These are phyloP conservation scores for Handroanthus guayacan DNA, from an alignment of 257 asterid genomes.

Conservation along the genomic window DNA sequence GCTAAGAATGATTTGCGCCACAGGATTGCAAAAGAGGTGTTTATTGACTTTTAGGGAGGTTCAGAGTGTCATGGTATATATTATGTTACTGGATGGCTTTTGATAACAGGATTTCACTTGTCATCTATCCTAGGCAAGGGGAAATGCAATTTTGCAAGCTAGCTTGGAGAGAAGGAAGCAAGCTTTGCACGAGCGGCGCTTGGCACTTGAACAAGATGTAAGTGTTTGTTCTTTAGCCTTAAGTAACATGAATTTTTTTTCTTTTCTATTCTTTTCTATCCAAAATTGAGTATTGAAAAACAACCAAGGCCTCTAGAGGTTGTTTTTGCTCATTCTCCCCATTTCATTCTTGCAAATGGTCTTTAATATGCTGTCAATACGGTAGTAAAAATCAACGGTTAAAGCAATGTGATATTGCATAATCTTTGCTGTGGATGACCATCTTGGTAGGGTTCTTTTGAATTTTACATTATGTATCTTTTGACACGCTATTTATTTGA, in stretches of 20 bases:
- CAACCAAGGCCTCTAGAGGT: neutral
- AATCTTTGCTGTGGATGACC: neutral
- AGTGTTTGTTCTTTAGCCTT: constrained; percentile 29
- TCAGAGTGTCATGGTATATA: constrained; percentile 26
- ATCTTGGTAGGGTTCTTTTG: neutral
- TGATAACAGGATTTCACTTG: constrained; percentile 29
- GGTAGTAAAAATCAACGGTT: neutral
- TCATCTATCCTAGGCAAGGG: constrained; percentile 73
- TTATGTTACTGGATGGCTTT: constrained; percentile 24
- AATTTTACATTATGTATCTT: neutral
- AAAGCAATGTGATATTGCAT: neutral
- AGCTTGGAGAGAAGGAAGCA: constrained; percentile 98
- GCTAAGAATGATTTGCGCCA: constrained; percentile 91
- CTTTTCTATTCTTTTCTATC: neutral
- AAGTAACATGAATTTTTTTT: neutral
- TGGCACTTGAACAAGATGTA: constrained; percentile 99
- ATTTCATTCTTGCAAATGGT: neutral
- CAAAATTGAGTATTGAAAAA: constrained; percentile 8
- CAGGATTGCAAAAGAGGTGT: constrained; percentile 94
- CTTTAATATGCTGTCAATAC: neutral
- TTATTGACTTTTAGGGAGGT: constrained; percentile 18
- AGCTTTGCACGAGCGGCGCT: constrained; percentile 93
- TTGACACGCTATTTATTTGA: too few relatives aligned
- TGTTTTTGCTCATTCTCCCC: neutral
- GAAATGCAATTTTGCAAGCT: constrained; percentile 96